phyloP scores from a whole-genome alignment of 2,329 filamentous ascomycete genomes.

The Bipolaris cookei region DNA sequence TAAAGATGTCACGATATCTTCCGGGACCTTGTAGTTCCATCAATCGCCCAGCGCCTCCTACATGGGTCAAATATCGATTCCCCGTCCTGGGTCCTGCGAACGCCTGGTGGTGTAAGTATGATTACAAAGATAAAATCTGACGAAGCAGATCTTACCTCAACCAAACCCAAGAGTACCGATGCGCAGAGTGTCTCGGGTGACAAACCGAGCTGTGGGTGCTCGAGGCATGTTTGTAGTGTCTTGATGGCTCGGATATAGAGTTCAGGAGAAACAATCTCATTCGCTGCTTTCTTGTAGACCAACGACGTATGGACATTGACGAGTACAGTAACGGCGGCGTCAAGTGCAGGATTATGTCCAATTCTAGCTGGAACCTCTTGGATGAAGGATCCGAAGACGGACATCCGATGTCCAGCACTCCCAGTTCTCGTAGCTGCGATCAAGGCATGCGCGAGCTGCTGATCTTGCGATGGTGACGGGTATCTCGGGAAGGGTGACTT shows the following conservation, averaged over 20 bases:
- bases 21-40: constrained; percentile 42
- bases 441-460: constrained; percentile 38
- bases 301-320: constrained; percentile 38
- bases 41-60: constrained; percentile 42
- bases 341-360: constrained; percentile 42
- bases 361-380: constrained; percentile 39
- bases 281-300: constrained; percentile 29
- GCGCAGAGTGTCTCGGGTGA: constrained; percentile 46
- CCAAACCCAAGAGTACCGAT: constrained; percentile 40
- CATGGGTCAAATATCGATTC: constrained; percentile 43
- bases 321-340: constrained; percentile 41
- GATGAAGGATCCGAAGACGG: constrained; percentile 42
- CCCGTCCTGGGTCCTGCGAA: constrained; percentile 40
- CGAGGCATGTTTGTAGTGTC: constrained; percentile 35
- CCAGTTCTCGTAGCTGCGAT: constrained; percentile 35
- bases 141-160: constrained; percentile 31
- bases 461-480: constrained; percentile 36
- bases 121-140: not conserved
- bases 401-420: constrained; percentile 39
- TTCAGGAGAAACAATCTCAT: constrained; percentile 35
- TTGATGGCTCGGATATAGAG: constrained; percentile 43
- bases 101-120: constrained; percentile 24
- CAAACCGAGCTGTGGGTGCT: constrained; percentile 37
- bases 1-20: constrained; percentile 36
- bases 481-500: constrained; percentile 26